phyloP scores from a whole-genome alignment of 31 red algal genomes.

The Bonnemaisonia californica region DNA sequence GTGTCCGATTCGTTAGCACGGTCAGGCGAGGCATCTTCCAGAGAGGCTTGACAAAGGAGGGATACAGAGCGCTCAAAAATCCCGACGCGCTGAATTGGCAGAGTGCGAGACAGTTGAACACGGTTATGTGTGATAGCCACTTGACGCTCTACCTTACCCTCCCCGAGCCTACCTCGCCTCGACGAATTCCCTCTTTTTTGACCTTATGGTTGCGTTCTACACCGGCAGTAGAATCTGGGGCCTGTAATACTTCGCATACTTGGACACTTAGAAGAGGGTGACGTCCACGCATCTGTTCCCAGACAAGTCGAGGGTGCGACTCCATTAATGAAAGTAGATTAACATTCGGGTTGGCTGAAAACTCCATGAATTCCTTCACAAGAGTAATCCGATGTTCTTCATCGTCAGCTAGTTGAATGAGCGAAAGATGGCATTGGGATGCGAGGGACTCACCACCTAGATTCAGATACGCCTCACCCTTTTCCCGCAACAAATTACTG shows the following conservation, averaged over 20 bases:
- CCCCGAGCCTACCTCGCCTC: too few relatives aligned
- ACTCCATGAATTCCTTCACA: not conserved
- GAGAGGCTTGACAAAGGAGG: too few relatives aligned
- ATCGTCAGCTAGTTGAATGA: not conserved
- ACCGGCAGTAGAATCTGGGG: not conserved
- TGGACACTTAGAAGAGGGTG: not conserved
- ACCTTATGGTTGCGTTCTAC: constrained; percentile 25
- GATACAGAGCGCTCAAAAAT: too few relatives aligned
- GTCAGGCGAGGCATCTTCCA: too few relatives aligned
- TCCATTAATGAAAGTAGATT: not conserved
- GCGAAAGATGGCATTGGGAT: not conserved
- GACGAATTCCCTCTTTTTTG: not conserved
- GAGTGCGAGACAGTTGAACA: too few relatives aligned
- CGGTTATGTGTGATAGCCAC: too few relatives aligned
- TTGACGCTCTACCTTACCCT: too few relatives aligned
- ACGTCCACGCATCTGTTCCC: constrained; percentile 1
- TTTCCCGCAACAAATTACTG: not conserved
- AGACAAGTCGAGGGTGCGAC: constrained; percentile 8
- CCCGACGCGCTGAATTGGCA: too few relatives aligned
- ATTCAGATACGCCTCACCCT: not conserved
- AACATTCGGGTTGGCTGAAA: not conserved
- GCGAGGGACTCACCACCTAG: not conserved
- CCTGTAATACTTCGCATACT: not conserved
- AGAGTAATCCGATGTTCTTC: not conserved
- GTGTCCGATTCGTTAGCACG: too few relatives aligned